phyloP scores from a whole-genome alignment of 768 basidiomycete genomes.

The Cystobasidium tubakii region DNA sequence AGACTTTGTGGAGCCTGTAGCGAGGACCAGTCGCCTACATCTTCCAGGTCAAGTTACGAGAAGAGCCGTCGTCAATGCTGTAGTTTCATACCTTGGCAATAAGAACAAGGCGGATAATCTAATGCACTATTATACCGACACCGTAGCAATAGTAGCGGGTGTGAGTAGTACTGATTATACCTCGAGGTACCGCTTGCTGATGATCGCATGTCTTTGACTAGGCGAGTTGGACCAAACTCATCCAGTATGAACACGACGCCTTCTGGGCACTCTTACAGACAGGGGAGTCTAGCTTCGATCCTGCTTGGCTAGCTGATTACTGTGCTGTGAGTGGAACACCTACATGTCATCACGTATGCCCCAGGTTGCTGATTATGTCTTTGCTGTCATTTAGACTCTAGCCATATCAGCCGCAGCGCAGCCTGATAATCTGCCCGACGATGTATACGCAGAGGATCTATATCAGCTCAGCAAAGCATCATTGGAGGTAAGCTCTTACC shows the following conservation, averaged over 20 bases:
- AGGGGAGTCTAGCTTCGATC: background rate
- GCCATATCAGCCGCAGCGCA: conserved; percentile 5
- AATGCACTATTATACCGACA: conserved; percentile 1
- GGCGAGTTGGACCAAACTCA: conserved; percentile 2
- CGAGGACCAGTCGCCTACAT: background rate
- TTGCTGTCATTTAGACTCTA: conserved; percentile 20
- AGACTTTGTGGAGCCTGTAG: background rate
- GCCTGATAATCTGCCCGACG: background rate
- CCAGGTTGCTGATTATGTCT: too few species aligned
- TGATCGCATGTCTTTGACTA: background rate
- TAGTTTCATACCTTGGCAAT: background rate
- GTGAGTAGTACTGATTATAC: background rate
- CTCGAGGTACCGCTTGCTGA: background rate
- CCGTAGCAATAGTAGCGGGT: background rate
- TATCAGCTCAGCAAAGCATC: background rate
- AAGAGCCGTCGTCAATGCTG: background rate
- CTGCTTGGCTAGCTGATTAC: conserved; percentile 5
- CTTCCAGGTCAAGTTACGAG: background rate
- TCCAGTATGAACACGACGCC: background rate
- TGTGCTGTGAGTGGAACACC: background rate
- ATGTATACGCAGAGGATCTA: conserved; percentile 17
- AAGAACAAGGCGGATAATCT: background rate
- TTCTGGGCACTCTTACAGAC: background rate
- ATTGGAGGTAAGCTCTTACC: conserved; percentile 7
- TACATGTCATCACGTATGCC: too few species aligned